Evolutionary conservation across 805 yeast genomes (phyloP), one percentile per base, ranked within the genome.

Genomic region (Tanozyma kutaoensis): DNA sequence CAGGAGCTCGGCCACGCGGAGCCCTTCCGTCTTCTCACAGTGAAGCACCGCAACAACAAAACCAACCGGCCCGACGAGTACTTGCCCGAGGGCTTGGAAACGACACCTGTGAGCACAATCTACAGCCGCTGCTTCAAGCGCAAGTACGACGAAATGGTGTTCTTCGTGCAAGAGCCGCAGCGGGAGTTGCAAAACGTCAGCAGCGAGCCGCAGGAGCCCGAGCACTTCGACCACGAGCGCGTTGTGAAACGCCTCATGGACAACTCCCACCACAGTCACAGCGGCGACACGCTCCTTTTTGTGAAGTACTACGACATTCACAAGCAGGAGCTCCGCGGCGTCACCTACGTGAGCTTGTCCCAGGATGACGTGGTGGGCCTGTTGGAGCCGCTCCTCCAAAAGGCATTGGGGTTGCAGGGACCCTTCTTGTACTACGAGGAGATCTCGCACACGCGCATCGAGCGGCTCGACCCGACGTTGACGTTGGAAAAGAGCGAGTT

Each of bases 231-330:
- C n/a, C n/a, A n/a, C n/a, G n/a, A n/a, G n/a, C n/a, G n/a, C n/a
- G n/a, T n/a, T n/a, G n/a, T n/a, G n/a, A n/a, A n/a, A n/a, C n/a
- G n/a, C n/a, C n/a, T n/a, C n/a, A n/a, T n/a, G n/a, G n/a, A n/a
- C n/a, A n/a, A n/a, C n/a, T n/a, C n/a, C n/a, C n/a, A n/a, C n/a
- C n/a, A n/a, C n/a, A n/a, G n/a, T n/a, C n/a, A n/a, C n/a, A n/a
- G n/a, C n/a, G n/a, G n/a, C n/a, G n/a, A 42, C 23, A 45, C 50
- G 5, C 37, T 54, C 35, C 27, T 54, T 8, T 71, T 76, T 37
- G 38, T 84, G 27, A 84, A 85, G 47, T 62, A 63, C 35, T 84
- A 77, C 50, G 86, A 84, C 42, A 63, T 61, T 2, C 43, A 45
- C 4, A 39, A 50, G 0, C 77, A 72, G 43, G 46, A 58, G 4